Base-by-base conservation (phyloP, 345 rosid species). In the Tarenaya hassleriana region DNA sequence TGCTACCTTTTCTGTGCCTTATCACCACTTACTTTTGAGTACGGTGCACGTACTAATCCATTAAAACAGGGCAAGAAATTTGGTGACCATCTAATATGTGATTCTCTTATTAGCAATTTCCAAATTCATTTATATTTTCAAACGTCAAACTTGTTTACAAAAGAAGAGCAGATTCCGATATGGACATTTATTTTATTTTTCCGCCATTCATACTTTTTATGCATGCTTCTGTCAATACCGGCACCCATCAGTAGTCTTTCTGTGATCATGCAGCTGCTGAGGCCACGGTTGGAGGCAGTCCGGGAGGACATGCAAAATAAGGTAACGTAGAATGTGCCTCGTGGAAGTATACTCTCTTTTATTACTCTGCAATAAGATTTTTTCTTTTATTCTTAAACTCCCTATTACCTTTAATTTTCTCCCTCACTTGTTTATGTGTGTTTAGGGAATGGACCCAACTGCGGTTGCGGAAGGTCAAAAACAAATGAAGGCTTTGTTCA, bases 261-360 rank as follows among this genome's bases (percentile, higher is more conserved):
- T 67, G 37, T 72, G 51, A 44, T 59, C 63, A 45, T 82, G 80
- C 80, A 88, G 95, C 62, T 78, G 35, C 44, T 90, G 70, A 78
- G 56, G 58, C 95, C 95, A 51, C 76, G 47, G 15, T 56, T 90
- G 69, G 85, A 82, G 62, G 71, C 82, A 52, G 64, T 90, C 62
- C 73, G 72, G 55, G 73, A 71, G 58, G 71, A 70, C 47, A 70
- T 90, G 74, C 60, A 72, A 63, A 69, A 61, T 41, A 68, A 73
- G 83, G 88, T 88, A 65, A n/a, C 20, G 3, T 27, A 38, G 31
- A 16, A 20, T 56, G 43, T 61, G 48, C 41, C 20, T 24, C 39
- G 29, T 38, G 4, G 8, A 10, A 1, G 13, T 18, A 3, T 50
- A 13, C 34, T 24, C 46, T 21, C 41, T 27, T 16, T 47, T 50